These are phyloP conservation scores for Penicillium mononematosum DNA, from an alignment of 495 filamentous ascomycete genomes.

Conservation along the genomic window DNA sequence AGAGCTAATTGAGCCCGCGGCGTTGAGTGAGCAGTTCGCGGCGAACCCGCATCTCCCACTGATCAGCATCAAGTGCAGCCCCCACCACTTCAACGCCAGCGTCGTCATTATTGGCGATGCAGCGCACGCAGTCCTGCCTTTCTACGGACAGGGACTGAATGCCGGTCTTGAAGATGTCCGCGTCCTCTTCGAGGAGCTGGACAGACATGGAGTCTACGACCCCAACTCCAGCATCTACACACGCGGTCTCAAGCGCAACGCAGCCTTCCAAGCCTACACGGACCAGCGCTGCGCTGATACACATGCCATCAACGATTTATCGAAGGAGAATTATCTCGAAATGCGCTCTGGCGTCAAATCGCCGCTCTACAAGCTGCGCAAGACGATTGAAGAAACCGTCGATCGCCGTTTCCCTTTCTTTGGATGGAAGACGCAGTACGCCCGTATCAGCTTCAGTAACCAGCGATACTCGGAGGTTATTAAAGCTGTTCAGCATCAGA, in stretches of 20 bases:
- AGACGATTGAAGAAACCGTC: constrained; percentile 81
- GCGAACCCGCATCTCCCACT: constrained; percentile 85
- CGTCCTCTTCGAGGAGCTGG: constrained; percentile 73
- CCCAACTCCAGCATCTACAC: constrained; percentile 32
- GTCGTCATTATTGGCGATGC: constrained; percentile 89
- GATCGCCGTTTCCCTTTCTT: constrained; percentile 69
- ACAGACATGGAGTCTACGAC: constrained; percentile 57
- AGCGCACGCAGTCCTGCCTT: constrained; percentile 96
- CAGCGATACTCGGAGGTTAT: constrained; percentile 85
- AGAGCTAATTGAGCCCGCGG: constrained; percentile 66
- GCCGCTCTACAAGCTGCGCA: constrained; percentile 71
- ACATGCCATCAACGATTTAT: constrained; percentile 88
- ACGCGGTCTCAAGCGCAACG: constrained; percentile 41
- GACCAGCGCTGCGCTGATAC: constrained; percentile 70
- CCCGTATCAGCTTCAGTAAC: constrained; percentile 89
- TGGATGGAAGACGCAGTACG: constrained; percentile 91
- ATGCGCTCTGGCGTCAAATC: constrained; percentile 83
- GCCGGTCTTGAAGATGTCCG: constrained; percentile 80
- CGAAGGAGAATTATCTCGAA: constrained; percentile 86
- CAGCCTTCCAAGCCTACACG: constrained; percentile 73
- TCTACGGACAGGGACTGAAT: constrained; percentile 90
- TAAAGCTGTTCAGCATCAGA: constrained; percentile 64
- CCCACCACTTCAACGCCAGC: constrained; percentile 76
- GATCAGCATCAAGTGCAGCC: constrained; percentile 87
- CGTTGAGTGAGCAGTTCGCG: constrained; percentile 68